Evolutionary conservation across 805 yeast species (phyloP).

Genomic region (Candida hispaniensis): DNA sequence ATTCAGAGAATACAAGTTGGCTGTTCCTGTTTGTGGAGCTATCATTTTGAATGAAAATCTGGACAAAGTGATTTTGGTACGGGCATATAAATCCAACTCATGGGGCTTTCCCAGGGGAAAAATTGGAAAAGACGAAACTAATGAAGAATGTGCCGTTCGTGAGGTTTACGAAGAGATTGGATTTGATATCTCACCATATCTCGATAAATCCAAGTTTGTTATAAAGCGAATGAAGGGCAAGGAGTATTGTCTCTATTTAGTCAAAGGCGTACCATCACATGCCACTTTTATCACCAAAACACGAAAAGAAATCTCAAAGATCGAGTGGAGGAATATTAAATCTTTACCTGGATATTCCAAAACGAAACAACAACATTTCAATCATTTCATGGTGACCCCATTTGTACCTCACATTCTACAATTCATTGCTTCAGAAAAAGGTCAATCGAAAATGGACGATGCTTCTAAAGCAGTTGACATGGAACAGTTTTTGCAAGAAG

Average conservation of each 20-base stretch:
- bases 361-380: conserved; percentile 9
- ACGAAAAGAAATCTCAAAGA: conserved; percentile 75
- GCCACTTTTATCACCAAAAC: conserved; percentile 69
- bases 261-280: conserved; percentile 67
- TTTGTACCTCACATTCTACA: conserved; percentile 29
- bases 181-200: conserved; percentile 59
- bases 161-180: conserved; percentile 94
- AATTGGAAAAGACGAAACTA: conserved; percentile 85
- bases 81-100: conserved; percentile 62
- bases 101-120: conserved; percentile 99
- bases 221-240: conserved; percentile 78
- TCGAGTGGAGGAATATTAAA: conserved; percentile 50
- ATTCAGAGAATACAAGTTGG: conserved; percentile 75
- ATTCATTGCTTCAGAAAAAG: conserved; percentile 27
- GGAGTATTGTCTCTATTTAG: conserved; percentile 71
- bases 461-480: conserved; percentile 23
- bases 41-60: conserved; percentile 66
- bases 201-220: conserved; percentile 60
- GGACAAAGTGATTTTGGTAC: conserved; percentile 65
- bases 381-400: conserved; percentile 30
- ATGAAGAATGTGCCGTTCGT: conserved; percentile 78
- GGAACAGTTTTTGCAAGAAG: conserved; percentile 17
- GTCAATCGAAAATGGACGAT: conserved; percentile 22
- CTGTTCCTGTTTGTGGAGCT: conserved; percentile 94
- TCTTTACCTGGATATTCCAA: conserved; percentile 27